Base-by-base conservation (phyloP, 306 rosid species). In the Sicyos edulis region DNA sequence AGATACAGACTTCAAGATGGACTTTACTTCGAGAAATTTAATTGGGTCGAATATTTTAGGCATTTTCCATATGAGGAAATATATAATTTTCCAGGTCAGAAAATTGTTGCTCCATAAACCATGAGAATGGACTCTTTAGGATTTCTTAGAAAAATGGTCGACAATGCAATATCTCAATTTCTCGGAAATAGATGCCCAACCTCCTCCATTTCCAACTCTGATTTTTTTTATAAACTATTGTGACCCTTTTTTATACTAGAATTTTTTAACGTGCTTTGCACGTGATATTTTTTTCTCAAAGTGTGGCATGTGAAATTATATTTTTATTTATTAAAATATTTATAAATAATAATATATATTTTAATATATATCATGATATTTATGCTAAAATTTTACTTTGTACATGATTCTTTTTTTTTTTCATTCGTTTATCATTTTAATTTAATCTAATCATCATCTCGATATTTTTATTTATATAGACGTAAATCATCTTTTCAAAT, bases 71-170 rank as follows among this genome's bases (percentile, higher is more conserved):
- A 42, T 22, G 57, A 21, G 72, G 73, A 50, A 68, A 44, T 50
- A 37, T 12, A 13, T 12, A 26, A 13, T 4, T 24, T 22, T 24
- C 24, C 44, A 68, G 14, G 4, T 6, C 50, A 24, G 22, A 49
- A 49, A 68, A 0, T 0, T 50, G 37, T 68, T 37, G 58, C 73
- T 49, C 11, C 44, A 44, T 7, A 10, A 66, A 37, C 9, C 21
- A 11, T 0, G 32, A 47, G 10, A 37, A 5, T 14, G 14, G 72
- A 21, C 42, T 68, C 2, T 14, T 20, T 4, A 50, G 42, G 56
- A 49, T 68, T 68, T 68, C 73, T 45, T 66, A 49, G 58, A 5
- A 49, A 49, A 68, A 68, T 50, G 73, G 73, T 29, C 8, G 49
- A 68, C 12, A 49, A 15, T 44, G 54, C 14, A 44, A 45, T 44